phyloP scores from a whole-genome alignment of 306 rosid genomes.

The Alnus rubra region DNA sequence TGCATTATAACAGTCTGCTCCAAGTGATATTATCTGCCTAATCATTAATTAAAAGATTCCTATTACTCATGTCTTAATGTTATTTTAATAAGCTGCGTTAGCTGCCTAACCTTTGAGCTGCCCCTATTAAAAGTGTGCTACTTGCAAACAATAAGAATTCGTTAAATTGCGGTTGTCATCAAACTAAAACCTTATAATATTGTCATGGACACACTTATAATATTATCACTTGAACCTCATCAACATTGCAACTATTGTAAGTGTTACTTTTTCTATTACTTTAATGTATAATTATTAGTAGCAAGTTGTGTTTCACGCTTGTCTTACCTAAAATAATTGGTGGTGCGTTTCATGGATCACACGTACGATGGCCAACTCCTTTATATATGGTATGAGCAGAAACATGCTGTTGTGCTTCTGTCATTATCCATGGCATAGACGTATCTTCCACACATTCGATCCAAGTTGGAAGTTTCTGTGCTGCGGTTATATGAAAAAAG shows the following conservation, averaged over 20 bases:
- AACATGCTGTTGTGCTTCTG: background rate
- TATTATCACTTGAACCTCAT: background rate
- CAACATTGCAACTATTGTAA: background rate
- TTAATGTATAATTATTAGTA: background rate
- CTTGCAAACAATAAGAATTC: background rate
- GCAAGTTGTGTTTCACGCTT: background rate
- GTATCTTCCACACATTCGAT: too few species aligned
- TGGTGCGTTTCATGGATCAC: background rate
- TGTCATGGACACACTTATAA: background rate
- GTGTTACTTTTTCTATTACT: background rate
- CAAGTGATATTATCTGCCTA: too few species aligned
- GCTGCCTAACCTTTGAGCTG: too few species aligned
- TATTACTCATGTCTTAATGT: too few species aligned
- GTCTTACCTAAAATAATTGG: background rate
- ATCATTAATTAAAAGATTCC: too few species aligned
- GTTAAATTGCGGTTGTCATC: background rate
- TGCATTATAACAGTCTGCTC: too few species aligned
- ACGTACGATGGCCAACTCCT: background rate
- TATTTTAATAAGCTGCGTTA: too few species aligned
- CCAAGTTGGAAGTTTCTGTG: background rate
- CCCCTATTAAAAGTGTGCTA: too few species aligned
- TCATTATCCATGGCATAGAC: background rate
- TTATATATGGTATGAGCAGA: background rate
- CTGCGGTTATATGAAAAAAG: too few species aligned
- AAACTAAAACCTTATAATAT: background rate